Evolutionary conservation across 2,329 filamentous ascomycete species (phyloP).

Genomic region (Sclerotinia glacialis): DNA sequence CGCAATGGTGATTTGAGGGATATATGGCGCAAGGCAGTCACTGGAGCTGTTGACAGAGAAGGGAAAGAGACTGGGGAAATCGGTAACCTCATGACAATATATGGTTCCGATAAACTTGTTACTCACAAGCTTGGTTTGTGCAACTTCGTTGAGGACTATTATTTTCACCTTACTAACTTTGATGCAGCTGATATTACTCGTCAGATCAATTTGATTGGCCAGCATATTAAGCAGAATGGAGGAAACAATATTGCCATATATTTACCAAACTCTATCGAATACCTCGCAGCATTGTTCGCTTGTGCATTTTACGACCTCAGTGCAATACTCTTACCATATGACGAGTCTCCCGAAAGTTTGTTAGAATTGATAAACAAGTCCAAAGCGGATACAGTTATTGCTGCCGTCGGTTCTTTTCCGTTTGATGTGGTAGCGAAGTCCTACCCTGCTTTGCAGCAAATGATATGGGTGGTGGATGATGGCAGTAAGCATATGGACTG

Average conservation of each 20-base stretch:
- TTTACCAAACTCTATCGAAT: conserved; percentile 88
- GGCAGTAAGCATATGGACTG: conserved; percentile 92
- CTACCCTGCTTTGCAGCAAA: conserved; percentile 68
- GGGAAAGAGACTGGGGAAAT: conserved; percentile 58
- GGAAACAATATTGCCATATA: conserved; percentile 82
- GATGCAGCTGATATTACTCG: conserved; percentile 66
- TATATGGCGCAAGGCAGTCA: conserved; percentile 74
- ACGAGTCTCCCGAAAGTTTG: conserved; percentile 66
- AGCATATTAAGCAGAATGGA: conserved; percentile 67
- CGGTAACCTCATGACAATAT: conserved; percentile 73
- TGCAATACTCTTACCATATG: conserved; percentile 80
- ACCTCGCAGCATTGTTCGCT: conserved; percentile 78
- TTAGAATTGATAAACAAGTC: conserved; percentile 70
- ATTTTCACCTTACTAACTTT: conserved; percentile 27
- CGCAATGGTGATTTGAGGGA: conserved; percentile 88
- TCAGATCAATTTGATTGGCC: conserved; percentile 84
- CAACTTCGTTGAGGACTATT: neutral
- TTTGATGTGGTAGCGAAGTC: conserved; percentile 68
- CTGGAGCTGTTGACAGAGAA: conserved; percentile 61
- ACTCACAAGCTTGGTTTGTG: conserved; percentile 64
- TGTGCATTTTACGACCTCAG: conserved; percentile 81
- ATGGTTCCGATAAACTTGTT: conserved; percentile 70
- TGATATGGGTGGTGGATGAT: conserved; percentile 91
- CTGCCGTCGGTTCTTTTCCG: conserved; percentile 82
- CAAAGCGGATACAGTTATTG: conserved; percentile 77